A percentile compares a stretch with the other conserved stretches of the same genome.
Evolutionary conservation across 2,329 filamentous ascomycete species (phyloP).

Genomic region (Microcyclosporella mali): DNA sequence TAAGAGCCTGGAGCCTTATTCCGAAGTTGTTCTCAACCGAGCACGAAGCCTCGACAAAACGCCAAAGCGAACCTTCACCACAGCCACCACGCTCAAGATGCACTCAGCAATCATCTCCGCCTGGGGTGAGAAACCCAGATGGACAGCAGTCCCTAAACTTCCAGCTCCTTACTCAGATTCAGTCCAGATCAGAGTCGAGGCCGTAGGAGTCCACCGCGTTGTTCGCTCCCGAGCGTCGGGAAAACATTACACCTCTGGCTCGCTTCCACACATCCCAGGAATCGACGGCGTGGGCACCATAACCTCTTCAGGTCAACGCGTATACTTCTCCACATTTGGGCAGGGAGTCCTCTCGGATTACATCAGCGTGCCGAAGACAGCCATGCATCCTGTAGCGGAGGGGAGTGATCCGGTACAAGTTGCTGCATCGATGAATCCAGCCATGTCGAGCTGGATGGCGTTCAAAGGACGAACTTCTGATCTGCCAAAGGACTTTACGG

Average conservation of each 20-base stretch:
- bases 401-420: constrained; percentile 44
- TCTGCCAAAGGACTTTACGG: constrained; percentile 41
- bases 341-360: constrained; percentile 44
- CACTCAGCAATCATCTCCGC: constrained; percentile 37
- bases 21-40: too few relatives aligned
- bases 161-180: constrained; percentile 33
- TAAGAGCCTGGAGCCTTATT: too few relatives aligned
- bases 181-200: constrained; percentile 48
- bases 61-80: too few relatives aligned
- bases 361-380: constrained; percentile 42
- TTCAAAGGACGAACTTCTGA: constrained; percentile 40
- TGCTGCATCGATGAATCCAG: constrained; percentile 52
- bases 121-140: constrained; percentile 36
- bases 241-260: constrained; percentile 48
- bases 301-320: constrained; percentile 39
- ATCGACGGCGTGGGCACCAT: constrained; percentile 48
- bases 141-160: constrained; percentile 29
- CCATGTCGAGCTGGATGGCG: constrained; percentile 54
- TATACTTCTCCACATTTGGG: constrained; percentile 46
- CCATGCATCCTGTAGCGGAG: constrained; percentile 39
- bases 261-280: constrained; percentile 48
- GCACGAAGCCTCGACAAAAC: too few relatives aligned
- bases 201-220: constrained; percentile 48
- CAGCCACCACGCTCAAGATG: constrained; percentile 17
- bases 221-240: constrained; percentile 50